phyloP scores from a whole-genome alignment of 2,329 filamentous ascomycete genomes.

The Colletotrichum orchidophilum region DNA sequence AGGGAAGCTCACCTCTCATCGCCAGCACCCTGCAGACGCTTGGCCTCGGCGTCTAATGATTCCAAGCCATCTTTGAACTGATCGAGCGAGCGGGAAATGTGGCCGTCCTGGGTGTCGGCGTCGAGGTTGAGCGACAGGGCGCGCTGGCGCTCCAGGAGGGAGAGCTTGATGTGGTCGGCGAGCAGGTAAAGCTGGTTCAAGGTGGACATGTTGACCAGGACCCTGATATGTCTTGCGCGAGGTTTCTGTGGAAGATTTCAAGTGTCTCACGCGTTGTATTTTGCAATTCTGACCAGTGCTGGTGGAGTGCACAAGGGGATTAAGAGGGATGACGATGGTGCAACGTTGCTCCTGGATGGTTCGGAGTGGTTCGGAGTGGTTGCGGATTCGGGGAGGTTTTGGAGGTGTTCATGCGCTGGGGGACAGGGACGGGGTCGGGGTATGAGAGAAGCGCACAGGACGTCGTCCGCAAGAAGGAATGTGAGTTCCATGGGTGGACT shows the following conservation, averaged over 20 bases:
- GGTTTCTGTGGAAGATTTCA: background rate
- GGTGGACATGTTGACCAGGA: slow-evolving; percentile 57
- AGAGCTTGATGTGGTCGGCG: slow-evolving; percentile 96
- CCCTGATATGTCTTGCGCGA: background rate
- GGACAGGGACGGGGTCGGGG: background rate
- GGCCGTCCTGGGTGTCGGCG: slow-evolving; percentile 83
- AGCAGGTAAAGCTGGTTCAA: slow-evolving; percentile 87
- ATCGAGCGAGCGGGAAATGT: slow-evolving; percentile 88
- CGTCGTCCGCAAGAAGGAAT: background rate
- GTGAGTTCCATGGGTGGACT: no score
- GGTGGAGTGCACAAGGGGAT: background rate
- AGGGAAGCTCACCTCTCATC: slow-evolving; percentile 66
- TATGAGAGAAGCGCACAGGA: slow-evolving; percentile 24
- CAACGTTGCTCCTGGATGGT: slow-evolving; percentile 1
- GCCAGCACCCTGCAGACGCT: slow-evolving; percentile 69
- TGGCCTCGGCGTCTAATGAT: slow-evolving; percentile 70
- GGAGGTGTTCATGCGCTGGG: slow-evolving; percentile 27
- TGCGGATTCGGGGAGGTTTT: slow-evolving; percentile 18
- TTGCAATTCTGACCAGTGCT: background rate
- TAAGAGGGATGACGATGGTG: background rate
- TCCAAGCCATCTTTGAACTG: slow-evolving; percentile 85
- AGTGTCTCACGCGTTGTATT: background rate
- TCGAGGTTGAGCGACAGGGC: slow-evolving; percentile 83
- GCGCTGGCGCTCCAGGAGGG: slow-evolving; percentile 89
- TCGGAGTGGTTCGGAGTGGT: slow-evolving; percentile 16